Conservation (phyloP, 306 rosid genomes). For the Castanea mollissima region DNA sequence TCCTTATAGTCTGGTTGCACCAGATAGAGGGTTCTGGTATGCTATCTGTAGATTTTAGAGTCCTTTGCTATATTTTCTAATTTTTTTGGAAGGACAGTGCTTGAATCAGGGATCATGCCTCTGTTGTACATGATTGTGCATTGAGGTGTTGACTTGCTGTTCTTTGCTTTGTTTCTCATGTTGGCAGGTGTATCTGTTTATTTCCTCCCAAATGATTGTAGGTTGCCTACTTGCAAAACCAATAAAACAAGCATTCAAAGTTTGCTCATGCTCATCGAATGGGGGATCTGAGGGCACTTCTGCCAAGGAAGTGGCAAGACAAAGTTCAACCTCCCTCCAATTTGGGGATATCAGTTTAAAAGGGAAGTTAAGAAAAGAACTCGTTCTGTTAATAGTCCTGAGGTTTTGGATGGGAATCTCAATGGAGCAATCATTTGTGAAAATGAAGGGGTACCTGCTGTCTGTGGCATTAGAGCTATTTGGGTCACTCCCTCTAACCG, state of each 20-base stretch:
- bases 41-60: no score
- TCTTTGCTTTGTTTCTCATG: neutral
- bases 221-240: constrained; percentile 73
- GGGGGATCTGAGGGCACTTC: constrained; percentile 10
- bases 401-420: constrained; percentile 25
- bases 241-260: constrained; percentile 62
- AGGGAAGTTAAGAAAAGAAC: constrained; percentile 56
- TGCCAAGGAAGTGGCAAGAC: constrained; percentile 27
- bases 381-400: constrained; percentile 24
- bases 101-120: neutral
- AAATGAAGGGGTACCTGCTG: constrained; percentile 45
- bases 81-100: neutral
- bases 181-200: constrained; percentile 62
- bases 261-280: constrained; percentile 41
- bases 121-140: neutral
- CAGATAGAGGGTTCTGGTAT: no score
- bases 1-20: no score
- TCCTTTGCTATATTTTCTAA: no score
- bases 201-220: constrained; percentile 50
- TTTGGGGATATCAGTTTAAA: constrained; percentile 66
- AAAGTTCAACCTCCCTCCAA: constrained; percentile 36
- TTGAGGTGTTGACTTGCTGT: neutral
- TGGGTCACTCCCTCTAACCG: constrained; percentile 83
- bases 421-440: constrained; percentile 60
- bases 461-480: constrained; percentile 78